Evolutionary conservation across 2,329 filamentous ascomycete species (phyloP).

Genomic region (Aspergillus sp.): DNA sequence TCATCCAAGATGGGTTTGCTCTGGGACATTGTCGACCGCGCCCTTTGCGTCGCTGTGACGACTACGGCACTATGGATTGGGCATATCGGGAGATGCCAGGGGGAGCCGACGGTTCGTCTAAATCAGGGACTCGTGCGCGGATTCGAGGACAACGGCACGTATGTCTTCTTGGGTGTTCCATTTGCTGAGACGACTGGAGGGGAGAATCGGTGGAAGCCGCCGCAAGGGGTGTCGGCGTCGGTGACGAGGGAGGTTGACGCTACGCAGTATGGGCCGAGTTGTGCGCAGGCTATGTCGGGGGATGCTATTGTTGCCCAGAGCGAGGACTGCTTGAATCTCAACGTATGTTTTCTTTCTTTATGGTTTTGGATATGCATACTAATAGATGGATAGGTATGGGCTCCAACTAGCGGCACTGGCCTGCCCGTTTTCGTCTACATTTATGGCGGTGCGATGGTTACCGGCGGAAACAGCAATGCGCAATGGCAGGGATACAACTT

Average conservation of each 20-base stretch:
- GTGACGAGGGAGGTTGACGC: slow-evolving; percentile 10
- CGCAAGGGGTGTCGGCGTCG: slow-evolving; percentile 7
- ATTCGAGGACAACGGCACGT: slow-evolving; percentile 18
- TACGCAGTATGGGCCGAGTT: slow-evolving; percentile 13
- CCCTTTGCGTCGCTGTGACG: not conserved
- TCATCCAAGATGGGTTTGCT: too few species aligned
- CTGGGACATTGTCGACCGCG: too few species aligned
- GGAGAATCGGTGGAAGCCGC: slow-evolving; percentile 17
- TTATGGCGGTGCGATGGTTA: slow-evolving; percentile 57
- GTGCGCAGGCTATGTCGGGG: slow-evolving; percentile 18
- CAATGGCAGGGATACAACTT: slow-evolving; percentile 19
- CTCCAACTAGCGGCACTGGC: slow-evolving; percentile 6
- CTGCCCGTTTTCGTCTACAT: slow-evolving; percentile 44
- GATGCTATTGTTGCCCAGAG: slow-evolving; percentile 14
- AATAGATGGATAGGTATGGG: slow-evolving; percentile 9
- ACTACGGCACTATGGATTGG: too few species aligned
- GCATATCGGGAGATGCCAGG: not conserved
- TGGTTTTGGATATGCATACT: not conserved
- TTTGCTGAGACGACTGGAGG: slow-evolving; percentile 15
- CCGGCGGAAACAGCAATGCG: slow-evolving; percentile 16
- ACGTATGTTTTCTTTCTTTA: not conserved
- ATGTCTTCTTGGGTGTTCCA: slow-evolving; percentile 18
- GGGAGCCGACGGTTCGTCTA: slow-evolving; percentile 7
- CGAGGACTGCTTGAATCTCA: slow-evolving; percentile 17
- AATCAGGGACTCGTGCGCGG: slow-evolving; percentile 17